These are phyloP conservation scores for Colletotrichum navitas DNA, from an alignment of 2,329 filamentous ascomycete species.

Conservation along the genomic window DNA sequence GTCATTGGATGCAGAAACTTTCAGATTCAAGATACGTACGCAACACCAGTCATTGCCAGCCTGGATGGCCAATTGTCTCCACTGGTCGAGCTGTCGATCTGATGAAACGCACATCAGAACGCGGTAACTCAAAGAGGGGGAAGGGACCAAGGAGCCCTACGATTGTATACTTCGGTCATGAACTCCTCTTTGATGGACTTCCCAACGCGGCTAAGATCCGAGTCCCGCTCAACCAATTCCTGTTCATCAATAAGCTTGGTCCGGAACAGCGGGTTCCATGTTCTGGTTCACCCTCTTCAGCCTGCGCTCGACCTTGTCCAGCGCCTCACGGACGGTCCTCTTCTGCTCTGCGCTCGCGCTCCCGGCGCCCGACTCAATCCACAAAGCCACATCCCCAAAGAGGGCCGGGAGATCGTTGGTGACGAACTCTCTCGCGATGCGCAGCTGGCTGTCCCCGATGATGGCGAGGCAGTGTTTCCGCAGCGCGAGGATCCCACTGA, in stretches of 20 bases:
- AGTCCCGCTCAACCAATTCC: constrained; percentile 3
- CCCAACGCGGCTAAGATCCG: neutral
- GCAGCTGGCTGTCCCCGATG: constrained; percentile 57
- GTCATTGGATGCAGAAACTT: neutral
- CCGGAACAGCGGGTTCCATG: neutral
- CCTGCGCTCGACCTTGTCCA: constrained; percentile 50
- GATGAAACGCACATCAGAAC: neutral
- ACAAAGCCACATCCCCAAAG: constrained; percentile 56
- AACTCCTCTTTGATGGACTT: constrained; percentile 14
- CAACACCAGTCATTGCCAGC: constrained; percentile 50
- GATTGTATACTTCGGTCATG: constrained; percentile 6
- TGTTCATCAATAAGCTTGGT: constrained; percentile 17
- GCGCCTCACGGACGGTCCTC: constrained; percentile 47
- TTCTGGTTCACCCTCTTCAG: constrained; percentile 50
- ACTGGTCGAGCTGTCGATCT: constrained; percentile 39
- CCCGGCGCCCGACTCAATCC: constrained; percentile 58
- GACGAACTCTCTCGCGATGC: constrained; percentile 54
- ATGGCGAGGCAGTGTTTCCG: constrained; percentile 60
- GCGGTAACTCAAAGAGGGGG: neutral
- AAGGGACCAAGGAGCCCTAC: constrained; percentile 17
- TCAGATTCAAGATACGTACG: constrained; percentile 49
- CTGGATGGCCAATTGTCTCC: constrained; percentile 47
- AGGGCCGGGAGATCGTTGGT: constrained; percentile 56
- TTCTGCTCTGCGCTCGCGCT: constrained; percentile 54
- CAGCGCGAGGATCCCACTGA: constrained; percentile 58